A percentile compares a stretch with the other conserved stretches of the same genome.
These are phyloP conservation scores for Trichoderma virens DNA, from an alignment of 495 filamentous ascomycete species.

Conservation along the genomic window DNA sequence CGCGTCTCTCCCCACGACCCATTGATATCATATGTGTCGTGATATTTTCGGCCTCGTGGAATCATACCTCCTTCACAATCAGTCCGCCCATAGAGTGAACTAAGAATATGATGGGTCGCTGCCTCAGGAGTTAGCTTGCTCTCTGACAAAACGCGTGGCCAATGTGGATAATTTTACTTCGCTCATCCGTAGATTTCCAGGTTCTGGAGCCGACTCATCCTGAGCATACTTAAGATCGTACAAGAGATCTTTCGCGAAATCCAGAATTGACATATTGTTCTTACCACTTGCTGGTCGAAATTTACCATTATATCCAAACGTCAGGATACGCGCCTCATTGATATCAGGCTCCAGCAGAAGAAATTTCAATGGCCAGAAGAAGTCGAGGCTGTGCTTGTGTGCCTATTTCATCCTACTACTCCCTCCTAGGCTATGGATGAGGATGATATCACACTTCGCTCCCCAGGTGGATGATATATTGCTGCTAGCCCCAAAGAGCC, in stretches of 20 bases:
- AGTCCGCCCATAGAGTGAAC: conserved; percentile 43
- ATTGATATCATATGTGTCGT: neutral
- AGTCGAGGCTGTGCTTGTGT: conserved; percentile 19
- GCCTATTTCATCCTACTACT: conserved; percentile 25
- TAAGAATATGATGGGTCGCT: conserved; percentile 32
- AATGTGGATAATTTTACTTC: neutral
- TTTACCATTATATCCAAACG: conserved; percentile 32
- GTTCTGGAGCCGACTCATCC: conserved; percentile 15
- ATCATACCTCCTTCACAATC: conserved; percentile 39
- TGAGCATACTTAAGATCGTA: conserved; percentile 26
- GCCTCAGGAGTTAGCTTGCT: neutral
- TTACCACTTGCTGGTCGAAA: conserved; percentile 9
- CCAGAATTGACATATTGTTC: conserved; percentile 17
- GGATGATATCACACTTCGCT: conserved; percentile 20
- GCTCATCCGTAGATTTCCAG: conserved; percentile 12
- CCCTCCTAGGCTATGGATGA: conserved; percentile 31
- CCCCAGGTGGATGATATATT: neutral
- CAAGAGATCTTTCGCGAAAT: conserved; percentile 34
- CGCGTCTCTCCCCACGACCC: conserved; percentile 9
- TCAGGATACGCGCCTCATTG: conserved; percentile 21
- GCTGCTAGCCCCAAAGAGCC: neutral
- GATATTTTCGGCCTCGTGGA: neutral
- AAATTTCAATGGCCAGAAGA: conserved; percentile 28
- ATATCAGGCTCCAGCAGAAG: conserved; percentile 27
- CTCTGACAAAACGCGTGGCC: neutral